Conservation (phyloP, 2,329 filamentous ascomycete genomes). For the Aspergillus luchuensis region DNA sequence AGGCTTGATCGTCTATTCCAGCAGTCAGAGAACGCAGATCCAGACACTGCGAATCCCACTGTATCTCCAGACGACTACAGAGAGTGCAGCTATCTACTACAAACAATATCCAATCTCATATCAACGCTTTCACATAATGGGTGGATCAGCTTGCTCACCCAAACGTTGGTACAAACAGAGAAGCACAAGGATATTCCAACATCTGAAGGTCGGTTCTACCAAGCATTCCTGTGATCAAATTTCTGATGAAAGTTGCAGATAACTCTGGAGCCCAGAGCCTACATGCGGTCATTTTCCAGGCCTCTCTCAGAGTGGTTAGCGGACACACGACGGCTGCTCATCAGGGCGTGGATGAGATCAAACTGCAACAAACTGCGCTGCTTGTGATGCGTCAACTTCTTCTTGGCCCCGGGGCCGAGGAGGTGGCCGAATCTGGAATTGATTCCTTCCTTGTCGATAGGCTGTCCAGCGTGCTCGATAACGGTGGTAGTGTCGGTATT, state of each 20-base stretch:
- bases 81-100: slow-evolving; percentile 76
- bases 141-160: slow-evolving; percentile 70
- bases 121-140: slow-evolving; percentile 67
- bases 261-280: slow-evolving; percentile 32
- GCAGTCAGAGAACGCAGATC: slow-evolving; percentile 22
- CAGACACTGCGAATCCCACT: slow-evolving; percentile 49
- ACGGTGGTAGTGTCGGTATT: slow-evolving; percentile 64
- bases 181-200: slow-evolving; percentile 47
- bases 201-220: slow-evolving; percentile 51
- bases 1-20: slow-evolving; percentile 38
- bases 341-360: slow-evolving; percentile 57
- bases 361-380: slow-evolving; percentile 71
- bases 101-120: slow-evolving; percentile 72
- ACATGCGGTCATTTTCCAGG: slow-evolving; percentile 37
- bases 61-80: slow-evolving; percentile 65
- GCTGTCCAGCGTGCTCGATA: slow-evolving; percentile 62
- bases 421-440: slow-evolving; percentile 55
- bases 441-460: slow-evolving; percentile 71
- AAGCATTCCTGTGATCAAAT: not conserved
- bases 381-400: slow-evolving; percentile 60
- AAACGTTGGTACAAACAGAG: slow-evolving; percentile 54
- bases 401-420: slow-evolving; percentile 42
- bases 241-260: slow-evolving; percentile 22
- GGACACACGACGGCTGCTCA: slow-evolving; percentile 19
- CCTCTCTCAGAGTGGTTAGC: slow-evolving; percentile 33